Conservation (phyloP, 1,284 basidiomycete genomes). For the Leucoagaricus sp. region DNA sequence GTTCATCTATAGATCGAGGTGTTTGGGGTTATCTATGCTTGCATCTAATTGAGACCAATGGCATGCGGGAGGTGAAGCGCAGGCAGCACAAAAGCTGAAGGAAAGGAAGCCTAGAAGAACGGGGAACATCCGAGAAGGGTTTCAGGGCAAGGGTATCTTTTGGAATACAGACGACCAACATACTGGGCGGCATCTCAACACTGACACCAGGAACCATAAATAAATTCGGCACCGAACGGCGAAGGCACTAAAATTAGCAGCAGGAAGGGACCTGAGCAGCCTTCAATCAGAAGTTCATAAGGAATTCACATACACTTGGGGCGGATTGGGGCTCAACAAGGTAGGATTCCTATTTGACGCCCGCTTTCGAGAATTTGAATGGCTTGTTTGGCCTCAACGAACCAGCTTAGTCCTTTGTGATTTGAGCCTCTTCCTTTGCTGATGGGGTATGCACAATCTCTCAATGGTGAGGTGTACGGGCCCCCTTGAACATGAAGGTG, state of each 20-base stretch:
- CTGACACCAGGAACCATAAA: not conserved
- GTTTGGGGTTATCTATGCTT: no score
- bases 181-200: not conserved
- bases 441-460: slow-evolving; percentile 62
- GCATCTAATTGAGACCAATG: no score
- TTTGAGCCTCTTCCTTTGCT: slow-evolving; percentile 37
- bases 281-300: not conserved
- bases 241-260: not conserved
- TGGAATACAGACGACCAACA: not conserved
- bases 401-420: slow-evolving; percentile 79
- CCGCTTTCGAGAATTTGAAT: slow-evolving; percentile 62
- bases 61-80: no score
- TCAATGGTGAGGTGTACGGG: slow-evolving; percentile 55
- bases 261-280: not conserved
- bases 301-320: not conserved
- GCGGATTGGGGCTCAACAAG: slow-evolving; percentile 43
- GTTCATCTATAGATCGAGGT: no score
- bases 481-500: slow-evolving; percentile 79
- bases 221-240: not conserved
- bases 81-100: no score
- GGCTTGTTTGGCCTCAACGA: slow-evolving; percentile 66
- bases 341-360: slow-evolving; percentile 49
- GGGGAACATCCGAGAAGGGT: not conserved
- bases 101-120: no score
- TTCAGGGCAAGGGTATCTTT: no score